Base-by-base conservation (phyloP, 768 basidiomycete species). In the Suillus alpinus region DNA sequence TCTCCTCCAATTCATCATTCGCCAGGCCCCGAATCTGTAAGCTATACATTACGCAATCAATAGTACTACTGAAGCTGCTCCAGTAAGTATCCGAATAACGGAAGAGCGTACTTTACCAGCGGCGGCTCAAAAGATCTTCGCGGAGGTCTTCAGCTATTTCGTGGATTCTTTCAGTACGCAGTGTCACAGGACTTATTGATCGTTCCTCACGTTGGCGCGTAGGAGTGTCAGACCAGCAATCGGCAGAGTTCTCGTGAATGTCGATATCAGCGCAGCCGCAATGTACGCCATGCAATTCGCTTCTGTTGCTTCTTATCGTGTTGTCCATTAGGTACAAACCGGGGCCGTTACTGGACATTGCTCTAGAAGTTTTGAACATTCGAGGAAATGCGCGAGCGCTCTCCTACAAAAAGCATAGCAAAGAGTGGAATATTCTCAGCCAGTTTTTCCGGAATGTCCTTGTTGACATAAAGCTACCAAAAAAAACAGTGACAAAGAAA, bases 151-250 rank as follows among this genome's bases (percentile, higher is more conserved):
- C 79, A 82, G 47, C 62, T 85, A 0, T 78, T 80, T 70, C 71
- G 77, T 14, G 84, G 84, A 0, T 82, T 75, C 46, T 84, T 78
- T 59, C 82, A 83, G 84, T 84, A 58, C 20, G 79, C 67, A 16
- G 7, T 55, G 6, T 55, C 7, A 18, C 53, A 39, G 14, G 10
- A 29, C 23, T 16, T 55, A 12, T 10, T 4, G 16, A 26, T 39
- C 5, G 3, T 39, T 2, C 47, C 64, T 47, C 23, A 14, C 37
- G 8, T 32, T 41, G 39, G 31, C 16, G 10, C 14, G 29, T 41
- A 83, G 82, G 61, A 81, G 79, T 52, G 79, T 84, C 39, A 76
- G 83, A 6, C 82, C 81, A 0, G 71, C 77, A 0, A 59, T 74
- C 0, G 74, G 73, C 1, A 59, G 71, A n/a, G 77, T 83, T 65